Percentiles rank a stretch among this genome's conserved stretches.
Conservation (phyloP, 768 basidiomycete species). For the Lenzites betulinus region DNA sequence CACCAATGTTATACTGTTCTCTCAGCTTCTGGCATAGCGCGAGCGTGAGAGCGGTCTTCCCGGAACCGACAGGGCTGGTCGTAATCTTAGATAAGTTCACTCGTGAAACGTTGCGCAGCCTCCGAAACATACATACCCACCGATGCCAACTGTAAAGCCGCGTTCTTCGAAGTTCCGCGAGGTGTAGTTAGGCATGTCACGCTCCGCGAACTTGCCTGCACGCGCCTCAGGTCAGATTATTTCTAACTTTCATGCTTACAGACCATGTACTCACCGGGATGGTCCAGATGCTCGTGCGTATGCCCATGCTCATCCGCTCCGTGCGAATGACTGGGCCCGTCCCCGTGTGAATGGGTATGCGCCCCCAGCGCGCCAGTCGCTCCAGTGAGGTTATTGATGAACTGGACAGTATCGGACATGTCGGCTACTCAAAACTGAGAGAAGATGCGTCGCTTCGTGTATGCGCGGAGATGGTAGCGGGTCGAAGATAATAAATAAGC, state of each 20-base stretch:
- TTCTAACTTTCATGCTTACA: not conserved
- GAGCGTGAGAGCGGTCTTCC: slow-evolving; percentile 93
- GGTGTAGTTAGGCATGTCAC: slow-evolving; percentile 90
- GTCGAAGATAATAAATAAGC: not conserved
- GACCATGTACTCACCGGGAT: slow-evolving; percentile 59
- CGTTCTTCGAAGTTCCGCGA: slow-evolving; percentile 85
- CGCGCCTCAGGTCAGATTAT: not conserved
- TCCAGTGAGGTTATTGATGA: slow-evolving; percentile 68
- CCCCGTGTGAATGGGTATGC: slow-evolving; percentile 49
- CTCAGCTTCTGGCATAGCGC: slow-evolving; percentile 84
- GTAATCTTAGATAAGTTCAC: too few species aligned
- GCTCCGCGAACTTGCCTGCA: slow-evolving; percentile 86
- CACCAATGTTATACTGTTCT: slow-evolving; percentile 89
- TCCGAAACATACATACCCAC: slow-evolving; percentile 64
- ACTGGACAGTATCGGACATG: slow-evolving; percentile 49
- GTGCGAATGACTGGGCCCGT: slow-evolving; percentile 50
- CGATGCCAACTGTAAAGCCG: slow-evolving; percentile 97
- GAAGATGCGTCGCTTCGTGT: not conserved
- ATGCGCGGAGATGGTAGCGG: not conserved
- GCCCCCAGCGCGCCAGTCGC: slow-evolving; percentile 29
- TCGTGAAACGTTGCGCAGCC: not conserved
- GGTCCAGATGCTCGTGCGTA: slow-evolving; percentile 90
- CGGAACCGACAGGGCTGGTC: slow-evolving; percentile 91
- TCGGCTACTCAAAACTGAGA: not conserved
- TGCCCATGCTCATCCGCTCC: slow-evolving; percentile 82